Conservation (phyloP, 768 basidiomycete genomes). For the Boletus rubescentipes region DNA sequence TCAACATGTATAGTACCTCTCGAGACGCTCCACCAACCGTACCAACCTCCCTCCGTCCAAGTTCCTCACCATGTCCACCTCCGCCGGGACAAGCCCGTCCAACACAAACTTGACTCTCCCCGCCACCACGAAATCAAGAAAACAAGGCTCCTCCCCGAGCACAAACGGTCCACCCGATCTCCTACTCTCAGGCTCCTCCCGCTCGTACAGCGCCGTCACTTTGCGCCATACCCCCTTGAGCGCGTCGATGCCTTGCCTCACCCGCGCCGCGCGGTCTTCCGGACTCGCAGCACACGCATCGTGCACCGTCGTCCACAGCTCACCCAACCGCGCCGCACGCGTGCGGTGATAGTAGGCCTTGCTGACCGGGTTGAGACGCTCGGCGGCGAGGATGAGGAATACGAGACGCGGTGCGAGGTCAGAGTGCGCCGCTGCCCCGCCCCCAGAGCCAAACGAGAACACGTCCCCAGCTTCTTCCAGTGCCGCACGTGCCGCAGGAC, state of each 20-base stretch:
- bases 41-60: slow-evolving; percentile 14
- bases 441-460: slow-evolving; percentile 9
- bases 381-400: slow-evolving; percentile 25
- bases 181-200: not conserved
- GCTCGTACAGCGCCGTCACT: slow-evolving; percentile 12
- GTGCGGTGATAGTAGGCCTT: slow-evolving; percentile 41
- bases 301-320: slow-evolving; percentile 36
- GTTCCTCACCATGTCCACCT: slow-evolving; percentile 4
- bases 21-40: slow-evolving; percentile 16
- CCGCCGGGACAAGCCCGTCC: slow-evolving; percentile 9
- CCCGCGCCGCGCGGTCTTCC: slow-evolving; percentile 30
- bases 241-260: slow-evolving; percentile 5
- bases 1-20: slow-evolving; percentile 14
- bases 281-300: slow-evolving; percentile 17
- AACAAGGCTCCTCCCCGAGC: slow-evolving; percentile 18
- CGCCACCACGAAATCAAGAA: slow-evolving; percentile 23
- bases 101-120: slow-evolving; percentile 13
- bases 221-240: slow-evolving; percentile 31
- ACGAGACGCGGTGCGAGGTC: slow-evolving; percentile 6
- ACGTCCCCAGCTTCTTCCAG: slow-evolving; percentile 31
- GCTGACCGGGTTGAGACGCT: slow-evolving; percentile 34
- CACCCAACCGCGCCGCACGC: slow-evolving; percentile 33
- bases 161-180: not conserved
- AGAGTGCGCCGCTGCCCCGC: not conserved
- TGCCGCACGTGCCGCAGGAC: slow-evolving; percentile 30